Conservation (phyloP, 2,329 filamentous ascomycete genomes). For the Aureobasidium sp. region DNA sequence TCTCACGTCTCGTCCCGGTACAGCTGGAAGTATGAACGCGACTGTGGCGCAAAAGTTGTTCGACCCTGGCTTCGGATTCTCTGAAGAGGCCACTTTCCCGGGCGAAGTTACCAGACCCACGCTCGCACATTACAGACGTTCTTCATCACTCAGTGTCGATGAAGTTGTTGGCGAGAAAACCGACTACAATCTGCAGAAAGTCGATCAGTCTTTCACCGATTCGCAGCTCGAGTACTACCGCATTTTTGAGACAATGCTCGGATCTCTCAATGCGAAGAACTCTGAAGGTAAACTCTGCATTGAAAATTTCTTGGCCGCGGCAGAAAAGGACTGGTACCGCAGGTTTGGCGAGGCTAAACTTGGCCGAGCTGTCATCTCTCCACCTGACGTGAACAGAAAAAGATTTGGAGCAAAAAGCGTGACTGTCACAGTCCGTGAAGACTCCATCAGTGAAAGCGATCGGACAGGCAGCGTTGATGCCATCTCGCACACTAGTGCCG, state of each 20-base stretch:
- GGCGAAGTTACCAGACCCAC: not conserved
- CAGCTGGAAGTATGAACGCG: not conserved
- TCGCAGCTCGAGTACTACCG: constrained; percentile 54
- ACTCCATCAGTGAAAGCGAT: constrained; percentile 27
- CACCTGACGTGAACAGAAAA: constrained; percentile 24
- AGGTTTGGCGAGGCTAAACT: constrained; percentile 53
- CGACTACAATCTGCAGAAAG: constrained; percentile 57
- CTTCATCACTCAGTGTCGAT: constrained; percentile 43
- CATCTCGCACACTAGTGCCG: constrained; percentile 22
- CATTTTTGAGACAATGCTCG: constrained; percentile 51
- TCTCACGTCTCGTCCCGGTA: not conserved
- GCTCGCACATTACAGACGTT: not conserved
- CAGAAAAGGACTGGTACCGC: constrained; percentile 61
- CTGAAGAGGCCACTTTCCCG: not conserved
- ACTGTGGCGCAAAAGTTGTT: not conserved
- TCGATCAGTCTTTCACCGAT: constrained; percentile 62
- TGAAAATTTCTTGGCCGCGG: constrained; percentile 56
- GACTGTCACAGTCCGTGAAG: constrained; percentile 34
- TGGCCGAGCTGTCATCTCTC: constrained; percentile 38
- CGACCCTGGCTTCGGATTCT: not conserved
- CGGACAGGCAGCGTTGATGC: not conserved
- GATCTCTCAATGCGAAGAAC: constrained; percentile 48
- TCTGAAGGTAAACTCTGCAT: constrained; percentile 56
- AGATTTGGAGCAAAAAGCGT: constrained; percentile 35
- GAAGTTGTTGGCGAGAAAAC: constrained; percentile 56